These are phyloP conservation scores for Monosporascus sp. DNA, from an alignment of 2,329 filamentous ascomycete genomes.

Conservation along the genomic window DNA sequence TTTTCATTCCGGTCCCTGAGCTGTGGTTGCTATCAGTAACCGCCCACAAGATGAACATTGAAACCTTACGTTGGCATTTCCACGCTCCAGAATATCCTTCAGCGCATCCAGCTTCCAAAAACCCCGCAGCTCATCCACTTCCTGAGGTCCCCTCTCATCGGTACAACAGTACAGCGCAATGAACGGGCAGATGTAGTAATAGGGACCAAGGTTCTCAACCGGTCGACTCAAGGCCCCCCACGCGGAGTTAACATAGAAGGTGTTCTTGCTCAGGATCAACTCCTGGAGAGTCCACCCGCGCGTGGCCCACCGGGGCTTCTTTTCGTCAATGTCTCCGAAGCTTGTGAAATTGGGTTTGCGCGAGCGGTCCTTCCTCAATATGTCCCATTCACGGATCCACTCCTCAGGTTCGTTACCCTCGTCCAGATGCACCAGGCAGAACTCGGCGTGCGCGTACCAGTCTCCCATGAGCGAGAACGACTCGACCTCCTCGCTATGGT, in stretches of 20 bases:
- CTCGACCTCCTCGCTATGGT: constrained; percentile 23
- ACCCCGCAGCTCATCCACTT: too few relatives aligned
- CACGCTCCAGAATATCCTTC: background rate
- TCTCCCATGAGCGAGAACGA: constrained; percentile 21
- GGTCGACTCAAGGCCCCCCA: constrained; percentile 24
- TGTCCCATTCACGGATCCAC: constrained; percentile 17
- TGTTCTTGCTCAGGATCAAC: constrained; percentile 29
- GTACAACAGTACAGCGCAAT: background rate
- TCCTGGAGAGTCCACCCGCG: constrained; percentile 30
- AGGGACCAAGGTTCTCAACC: constrained; percentile 25
- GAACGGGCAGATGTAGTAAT: constrained; percentile 27
- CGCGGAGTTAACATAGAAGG: constrained; percentile 28
- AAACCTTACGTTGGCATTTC: background rate
- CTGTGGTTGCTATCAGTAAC: background rate
- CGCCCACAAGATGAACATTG: background rate
- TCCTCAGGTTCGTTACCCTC: constrained; percentile 13
- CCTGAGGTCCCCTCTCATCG: too few relatives aligned
- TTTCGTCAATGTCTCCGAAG: constrained; percentile 12
- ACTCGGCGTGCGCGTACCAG: constrained; percentile 27
- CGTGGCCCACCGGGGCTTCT: constrained; percentile 22
- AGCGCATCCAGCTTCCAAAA: too few relatives aligned
- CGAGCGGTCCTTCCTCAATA: constrained; percentile 7
- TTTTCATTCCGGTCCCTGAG: background rate
- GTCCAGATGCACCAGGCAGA: constrained; percentile 26
- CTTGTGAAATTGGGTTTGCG: constrained; percentile 11